Base-by-base conservation (phyloP, 1,139 yeast genomes). In the Saccharomyces hybrid region DNA sequence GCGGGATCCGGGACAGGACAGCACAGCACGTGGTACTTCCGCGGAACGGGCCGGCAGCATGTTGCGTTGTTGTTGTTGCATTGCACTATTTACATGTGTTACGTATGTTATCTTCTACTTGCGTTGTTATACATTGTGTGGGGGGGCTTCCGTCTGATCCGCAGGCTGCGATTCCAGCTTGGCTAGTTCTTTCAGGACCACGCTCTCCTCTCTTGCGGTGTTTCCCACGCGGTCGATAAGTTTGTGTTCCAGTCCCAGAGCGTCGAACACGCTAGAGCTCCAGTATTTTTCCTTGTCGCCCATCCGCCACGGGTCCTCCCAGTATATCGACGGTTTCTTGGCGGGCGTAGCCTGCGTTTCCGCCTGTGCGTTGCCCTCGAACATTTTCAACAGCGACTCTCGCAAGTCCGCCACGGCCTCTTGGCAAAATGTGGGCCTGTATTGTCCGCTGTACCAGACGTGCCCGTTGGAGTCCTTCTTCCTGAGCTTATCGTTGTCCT, bases 401-500 rank as follows among this genome's bases (percentile, higher is more conserved):
- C 85, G 77, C 62, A 91, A 74, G 71, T 91, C 98, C 1, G 97
- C 90, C 26, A 89, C 90, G 0, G 97, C 88, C 71, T 91, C 98
- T 71, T 89, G 96, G 9, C 95, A 77, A 71, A 85, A 88, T 0
- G 95, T 84, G 29, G 98, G 98, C 67, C 97, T 81, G 74, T 79
- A 91, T 71, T 87, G 95, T 50, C 89, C 93, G 55, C 86, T 80
- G 67, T 76, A 82, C 97, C 97, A 90, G 52, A 84, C 82, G 70
- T 87, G 84, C 1, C 95, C 95, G 55, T 84, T 88, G 48, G 78
- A 81, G 67, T 87, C 82, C 68, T 86, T 82, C 66, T 81, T 83
- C 64, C 97, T 79, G 78, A 86, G 74, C 48, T 76, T 74, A 65
- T 82, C 78, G 42, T 95, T 89, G 64, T 82, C 83, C 55, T 81